Conservation (phyloP, 345 rosid genomes). For the Barbarea vulgaris region DNA sequence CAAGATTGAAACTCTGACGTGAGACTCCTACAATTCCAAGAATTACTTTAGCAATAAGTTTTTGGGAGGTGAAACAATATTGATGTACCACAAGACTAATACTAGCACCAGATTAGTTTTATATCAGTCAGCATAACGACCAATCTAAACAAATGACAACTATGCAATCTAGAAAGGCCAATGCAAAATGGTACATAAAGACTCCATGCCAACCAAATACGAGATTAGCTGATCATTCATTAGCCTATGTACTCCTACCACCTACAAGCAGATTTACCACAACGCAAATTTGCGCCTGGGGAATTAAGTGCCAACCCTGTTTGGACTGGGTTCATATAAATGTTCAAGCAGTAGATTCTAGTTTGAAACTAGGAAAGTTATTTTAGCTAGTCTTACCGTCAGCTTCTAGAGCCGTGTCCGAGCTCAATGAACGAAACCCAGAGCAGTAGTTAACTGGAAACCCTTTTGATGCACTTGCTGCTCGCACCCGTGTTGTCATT, state of each 20-base stretch:
- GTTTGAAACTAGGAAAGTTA: conserved; percentile 3
- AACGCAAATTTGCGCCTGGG: not conserved
- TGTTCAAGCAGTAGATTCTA: not conserved
- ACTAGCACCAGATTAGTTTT: conserved; percentile 1
- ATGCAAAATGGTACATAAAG: not conserved
- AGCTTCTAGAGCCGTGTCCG: conserved; percentile 63
- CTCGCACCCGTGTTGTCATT: conserved; percentile 83
- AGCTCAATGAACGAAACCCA: conserved; percentile 76
- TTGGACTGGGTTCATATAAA: not conserved
- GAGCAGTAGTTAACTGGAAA: conserved; percentile 93
- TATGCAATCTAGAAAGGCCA: not conserved
- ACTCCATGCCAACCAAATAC: conserved; percentile 13
- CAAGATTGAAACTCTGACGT: conserved; percentile 73
- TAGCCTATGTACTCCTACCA: not conserved
- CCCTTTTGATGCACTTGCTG: conserved; percentile 74
- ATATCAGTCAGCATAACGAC: not conserved
- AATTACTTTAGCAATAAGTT: conserved; percentile 8
- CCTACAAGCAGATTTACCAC: not conserved
- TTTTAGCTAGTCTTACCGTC: conserved; percentile 60
- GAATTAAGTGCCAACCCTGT: not conserved
- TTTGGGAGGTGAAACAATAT: not conserved
- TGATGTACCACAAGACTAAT: not conserved
- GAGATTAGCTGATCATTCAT: not conserved
- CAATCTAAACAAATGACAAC: conserved; percentile 3
- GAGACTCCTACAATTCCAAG: conserved; percentile 63